These are phyloP conservation scores for Neospora caninum DNA, from an alignment of 169 alveolate genomes.

Conservation along the genomic window DNA sequence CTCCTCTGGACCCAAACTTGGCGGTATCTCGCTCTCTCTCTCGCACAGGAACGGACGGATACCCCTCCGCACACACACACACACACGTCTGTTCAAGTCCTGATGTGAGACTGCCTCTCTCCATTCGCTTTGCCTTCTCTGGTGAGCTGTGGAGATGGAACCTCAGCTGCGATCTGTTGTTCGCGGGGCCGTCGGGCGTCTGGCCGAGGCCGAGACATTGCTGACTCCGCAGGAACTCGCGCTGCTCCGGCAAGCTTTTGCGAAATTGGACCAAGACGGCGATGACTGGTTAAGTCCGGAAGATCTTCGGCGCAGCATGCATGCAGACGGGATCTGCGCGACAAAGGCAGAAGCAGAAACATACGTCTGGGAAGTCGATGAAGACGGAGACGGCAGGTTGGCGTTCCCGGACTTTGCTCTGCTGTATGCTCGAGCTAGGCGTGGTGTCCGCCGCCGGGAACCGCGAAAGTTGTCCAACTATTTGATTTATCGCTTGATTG, in stretches of 20 bases:
- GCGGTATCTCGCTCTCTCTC: too few relatives aligned
- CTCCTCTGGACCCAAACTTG: too few relatives aligned
- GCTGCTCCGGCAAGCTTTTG: background rate
- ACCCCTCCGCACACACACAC: too few relatives aligned
- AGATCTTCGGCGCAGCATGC: background rate
- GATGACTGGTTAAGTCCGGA: background rate
- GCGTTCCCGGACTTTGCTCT: background rate
- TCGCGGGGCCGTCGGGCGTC: background rate
- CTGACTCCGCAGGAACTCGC: conserved; percentile 14
- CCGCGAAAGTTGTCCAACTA: background rate
- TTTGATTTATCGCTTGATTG: background rate
- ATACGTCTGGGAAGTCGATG: conserved; percentile 9
- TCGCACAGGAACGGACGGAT: too few relatives aligned
- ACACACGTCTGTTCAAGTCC: too few relatives aligned
- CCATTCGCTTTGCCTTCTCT: too few relatives aligned
- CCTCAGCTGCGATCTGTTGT: background rate
- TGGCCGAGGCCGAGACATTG: background rate
- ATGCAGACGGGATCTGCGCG: background rate
- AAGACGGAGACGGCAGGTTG: conserved; percentile 27
- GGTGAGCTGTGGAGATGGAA: background rate
- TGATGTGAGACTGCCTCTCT: too few relatives aligned
- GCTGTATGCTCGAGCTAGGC: background rate
- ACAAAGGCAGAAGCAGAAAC: background rate
- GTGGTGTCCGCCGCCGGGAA: background rate
- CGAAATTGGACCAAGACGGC: background rate